Evolutionary conservation across 1,139 yeast genomes (phyloP), one percentile per base, ranked within the genome.

Genomic region (Diutina neorugosa): DNA sequence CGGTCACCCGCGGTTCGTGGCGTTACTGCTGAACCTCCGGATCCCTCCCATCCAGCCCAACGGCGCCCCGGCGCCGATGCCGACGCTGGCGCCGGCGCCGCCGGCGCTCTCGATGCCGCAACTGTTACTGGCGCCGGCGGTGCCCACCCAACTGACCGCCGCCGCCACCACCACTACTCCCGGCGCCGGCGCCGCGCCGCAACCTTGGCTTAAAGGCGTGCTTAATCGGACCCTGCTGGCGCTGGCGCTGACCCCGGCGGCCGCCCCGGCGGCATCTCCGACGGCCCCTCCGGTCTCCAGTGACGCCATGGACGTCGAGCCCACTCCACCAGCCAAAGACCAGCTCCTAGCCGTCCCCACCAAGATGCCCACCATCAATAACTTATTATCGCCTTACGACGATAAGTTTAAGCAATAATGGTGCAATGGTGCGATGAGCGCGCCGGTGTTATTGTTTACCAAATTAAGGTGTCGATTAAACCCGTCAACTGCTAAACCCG

Each of bases 361-460:
- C n/a, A 67, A 66, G 52, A 69, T 66, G 55, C 74, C 73, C 2
- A 67, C 74, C n/a, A 70, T 71, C 46, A 63, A 68, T 54, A 68
- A 65, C 59, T 62, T 71, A 53, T 59, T 71, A 53, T 67, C 71
- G 14, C 71, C 69, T 2, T 60, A 61, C 53, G 63, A 64, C 44
- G 62, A 62, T 31, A 65, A 61, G 40, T 46, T 46, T 16, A 46
- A 46, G n/a, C 40, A 46, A 9, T 46, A 19, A 25, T 14, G 50
- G 37, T 3, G 37, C 12, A 1, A 14, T 11, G n/a, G 12, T n/a
- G n/a, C n/a, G n/a, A 11, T 14, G 14, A 14, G n/a, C 37, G n/a
- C 37, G 14, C 7, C 12, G 37, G 2, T 8, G 11, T 27, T 27
- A 27, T 11, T 27, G 31, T 27, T 27, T 27, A 27, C 31, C 31